Conservation (phyloP, 1,139 yeast species). For the Pichia sp. region DNA sequence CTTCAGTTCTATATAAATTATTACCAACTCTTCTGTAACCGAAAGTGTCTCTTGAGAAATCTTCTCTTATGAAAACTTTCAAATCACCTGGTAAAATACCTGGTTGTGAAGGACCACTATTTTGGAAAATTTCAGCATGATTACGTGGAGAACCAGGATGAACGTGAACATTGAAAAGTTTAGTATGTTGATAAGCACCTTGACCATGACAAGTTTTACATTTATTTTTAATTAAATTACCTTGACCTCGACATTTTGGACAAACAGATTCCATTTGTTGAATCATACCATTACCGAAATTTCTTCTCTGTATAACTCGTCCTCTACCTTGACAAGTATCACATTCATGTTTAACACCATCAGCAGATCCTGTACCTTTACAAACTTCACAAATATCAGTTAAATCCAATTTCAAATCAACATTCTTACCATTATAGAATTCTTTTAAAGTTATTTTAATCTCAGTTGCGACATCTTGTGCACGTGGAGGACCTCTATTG, state of each 20-base stretch:
- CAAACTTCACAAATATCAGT: constrained; percentile 71
- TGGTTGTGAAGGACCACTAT: constrained; percentile 82
- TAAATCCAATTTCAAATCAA: constrained; percentile 60
- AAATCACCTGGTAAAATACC: constrained; percentile 80
- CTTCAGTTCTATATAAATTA: constrained; percentile 76
- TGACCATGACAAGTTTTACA: constrained; percentile 68
- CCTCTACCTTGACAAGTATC: constrained; percentile 71
- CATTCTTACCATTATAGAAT: constrained; percentile 59
- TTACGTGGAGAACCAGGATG: constrained; percentile 66
- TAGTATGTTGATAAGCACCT: constrained; percentile 50
- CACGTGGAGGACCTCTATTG: constrained; percentile 36
- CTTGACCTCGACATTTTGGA: constrained; percentile 74
- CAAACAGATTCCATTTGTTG: constrained; percentile 79
- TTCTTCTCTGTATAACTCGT: constrained; percentile 55
- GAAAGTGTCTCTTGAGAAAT: constrained; percentile 42
- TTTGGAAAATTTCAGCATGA: constrained; percentile 50
- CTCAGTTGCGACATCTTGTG: constrained; percentile 55
- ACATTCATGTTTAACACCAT: constrained; percentile 63
- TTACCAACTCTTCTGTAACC: constrained; percentile 80
- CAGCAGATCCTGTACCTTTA: constrained; percentile 78
- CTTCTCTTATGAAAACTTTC: constrained; percentile 49
- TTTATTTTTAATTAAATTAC: constrained; percentile 52
- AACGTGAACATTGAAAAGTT: constrained; percentile 56
- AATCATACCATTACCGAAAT: constrained; percentile 84
- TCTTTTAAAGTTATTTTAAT: constrained; percentile 54